Evolutionary conservation across 768 basidiomycete genomes (phyloP).

Genomic region (Pulveroboletus ravenelii): DNA sequence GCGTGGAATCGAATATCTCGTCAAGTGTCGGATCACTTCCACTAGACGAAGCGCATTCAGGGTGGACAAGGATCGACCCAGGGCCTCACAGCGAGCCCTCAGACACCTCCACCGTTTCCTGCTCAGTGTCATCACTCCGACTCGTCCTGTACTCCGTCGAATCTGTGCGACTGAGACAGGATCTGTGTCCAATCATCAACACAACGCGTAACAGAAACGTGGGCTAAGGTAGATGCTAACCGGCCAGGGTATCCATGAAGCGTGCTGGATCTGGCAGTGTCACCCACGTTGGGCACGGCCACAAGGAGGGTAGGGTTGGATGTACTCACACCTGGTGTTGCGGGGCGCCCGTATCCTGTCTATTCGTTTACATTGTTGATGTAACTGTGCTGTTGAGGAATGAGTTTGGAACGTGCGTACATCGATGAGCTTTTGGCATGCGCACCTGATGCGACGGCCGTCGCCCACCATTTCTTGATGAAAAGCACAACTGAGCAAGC

Average conservation of each 20-base stretch:
- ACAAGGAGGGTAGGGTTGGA: too few species aligned
- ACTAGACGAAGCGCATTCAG: background rate
- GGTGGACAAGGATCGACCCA: background rate
- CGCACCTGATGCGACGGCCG: background rate
- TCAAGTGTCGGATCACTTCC: background rate
- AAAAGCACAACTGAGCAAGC: background rate
- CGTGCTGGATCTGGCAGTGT: constrained; percentile 2
- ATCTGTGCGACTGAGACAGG: background rate
- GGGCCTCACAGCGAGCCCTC: background rate
- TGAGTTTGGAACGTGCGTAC: background rate
- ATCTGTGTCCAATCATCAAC: background rate
- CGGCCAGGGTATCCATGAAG: constrained; percentile 1
- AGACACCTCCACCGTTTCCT: background rate
- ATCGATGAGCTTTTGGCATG: background rate
- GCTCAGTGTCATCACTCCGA: background rate
- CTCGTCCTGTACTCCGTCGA: background rate
- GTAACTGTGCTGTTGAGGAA: background rate
- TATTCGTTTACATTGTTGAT: background rate
- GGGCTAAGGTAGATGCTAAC: background rate
- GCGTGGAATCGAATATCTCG: background rate
- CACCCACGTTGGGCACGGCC: background rate
- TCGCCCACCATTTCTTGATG: background rate
- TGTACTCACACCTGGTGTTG: constrained; percentile 1
- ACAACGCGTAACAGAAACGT: background rate
- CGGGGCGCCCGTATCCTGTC: background rate